Base-by-base conservation (phyloP, 108 stramenopile species). In the Stephanodiscus minutulus region DNA sequence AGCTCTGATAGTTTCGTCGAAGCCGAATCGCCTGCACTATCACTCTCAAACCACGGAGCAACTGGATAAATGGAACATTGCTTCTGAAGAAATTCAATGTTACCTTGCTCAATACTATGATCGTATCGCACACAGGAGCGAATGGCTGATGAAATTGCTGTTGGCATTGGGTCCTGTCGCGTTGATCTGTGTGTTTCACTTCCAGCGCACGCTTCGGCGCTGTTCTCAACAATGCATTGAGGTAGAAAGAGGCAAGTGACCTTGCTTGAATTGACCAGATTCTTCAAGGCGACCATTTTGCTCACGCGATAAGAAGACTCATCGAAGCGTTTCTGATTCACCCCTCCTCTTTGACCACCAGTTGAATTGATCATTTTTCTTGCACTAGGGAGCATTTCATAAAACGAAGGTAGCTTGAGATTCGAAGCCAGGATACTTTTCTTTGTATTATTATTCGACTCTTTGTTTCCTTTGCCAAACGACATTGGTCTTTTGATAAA, bases 291-390 rank as follows among this genome's bases (percentile, higher is more conserved):
- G 36, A 48, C 6, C 7, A 64, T 39, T 50, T 65, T 64, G 47
- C 44, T 53, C 7, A 77, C 76, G 47, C 64, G 50, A 33, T 64
- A 62, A 29, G 76, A 70, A 20, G 76, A 77, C 3, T 59, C 49
- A 21, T 70, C 76, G 25, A 64, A 69, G 36, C 58, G 73, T 3
- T n/a, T 58, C 11, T 58, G 73, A 55, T 2, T 62, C 44, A 27
- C 25, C 17, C 15, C n/a, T 41, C 24, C 36, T 25, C 52, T 57
- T 46, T 43, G 60, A 52, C 21, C 20, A 13, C 47, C 46, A 24
- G 59, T 10, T 25, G 17, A 31, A 18, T 22, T 52, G 5, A 27
- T 20, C 6, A 31, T 10, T 36, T 63, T 33, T 31, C 36, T 39
- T 1, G 71, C 25, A 12, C 37, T 27, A 1, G 71, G 18, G 11